Evolutionary conservation across 306 rosid species (phyloP).

Genomic region (Notholithocarpus densiflorus): DNA sequence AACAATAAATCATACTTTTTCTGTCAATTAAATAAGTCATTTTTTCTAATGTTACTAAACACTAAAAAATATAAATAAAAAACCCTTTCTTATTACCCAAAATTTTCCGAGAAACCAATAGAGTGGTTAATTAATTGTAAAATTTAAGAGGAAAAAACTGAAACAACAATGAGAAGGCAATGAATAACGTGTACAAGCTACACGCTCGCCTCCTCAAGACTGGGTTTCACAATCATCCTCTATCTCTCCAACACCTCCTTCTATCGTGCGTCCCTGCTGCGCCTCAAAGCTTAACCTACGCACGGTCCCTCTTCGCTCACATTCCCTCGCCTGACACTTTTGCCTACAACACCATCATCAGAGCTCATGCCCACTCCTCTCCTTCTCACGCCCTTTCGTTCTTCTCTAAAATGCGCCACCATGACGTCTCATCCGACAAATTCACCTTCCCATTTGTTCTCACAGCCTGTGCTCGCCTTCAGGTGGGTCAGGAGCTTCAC

Average conservation of each 20-base stretch:
- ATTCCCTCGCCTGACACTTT: conserved; percentile 36
- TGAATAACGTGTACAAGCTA: conserved; percentile 42
- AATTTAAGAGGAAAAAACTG: too few relatives aligned
- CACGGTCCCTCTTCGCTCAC: conserved; percentile 38
- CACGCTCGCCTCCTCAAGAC: conserved; percentile 51
- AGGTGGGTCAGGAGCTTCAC: conserved; percentile 21
- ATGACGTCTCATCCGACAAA: conserved; percentile 35
- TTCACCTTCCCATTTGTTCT: conserved; percentile 67
- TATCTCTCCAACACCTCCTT: conserved; percentile 37
- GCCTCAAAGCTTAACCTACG: conserved; percentile 34
- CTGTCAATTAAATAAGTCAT: accelerated
- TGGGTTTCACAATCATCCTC: conserved; percentile 31
- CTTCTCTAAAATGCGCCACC: conserved; percentile 47
- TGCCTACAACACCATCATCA: conserved; percentile 43
- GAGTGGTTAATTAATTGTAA: too few relatives aligned
- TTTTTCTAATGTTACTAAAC: too few relatives aligned
- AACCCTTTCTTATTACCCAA: too few relatives aligned
- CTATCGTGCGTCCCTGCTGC: conserved; percentile 32
- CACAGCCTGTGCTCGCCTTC: conserved; percentile 27
- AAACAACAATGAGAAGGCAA: background rate
- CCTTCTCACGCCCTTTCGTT: conserved; percentile 36
- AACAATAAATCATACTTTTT: too few relatives aligned
- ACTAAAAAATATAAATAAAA: too few relatives aligned
- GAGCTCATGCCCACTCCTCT: conserved; percentile 32
- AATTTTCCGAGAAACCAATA: too few relatives aligned